A percentile compares a stretch with the other conserved stretches of the same genome.
Evolutionary conservation across 2,329 filamentous ascomycete species (phyloP).

Genomic region (Trichocomaceae sp.): DNA sequence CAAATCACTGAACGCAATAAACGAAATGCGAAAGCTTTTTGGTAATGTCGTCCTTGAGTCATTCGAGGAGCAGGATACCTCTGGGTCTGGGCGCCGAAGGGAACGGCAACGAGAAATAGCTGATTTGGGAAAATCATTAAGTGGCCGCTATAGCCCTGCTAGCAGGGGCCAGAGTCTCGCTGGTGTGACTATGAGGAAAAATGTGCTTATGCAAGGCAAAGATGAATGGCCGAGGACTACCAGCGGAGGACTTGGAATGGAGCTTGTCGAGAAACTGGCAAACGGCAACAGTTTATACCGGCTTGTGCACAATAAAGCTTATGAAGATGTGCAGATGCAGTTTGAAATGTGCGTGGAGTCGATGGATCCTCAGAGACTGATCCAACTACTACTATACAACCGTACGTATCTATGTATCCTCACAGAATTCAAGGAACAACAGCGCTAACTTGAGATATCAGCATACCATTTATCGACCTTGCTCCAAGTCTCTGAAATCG

Average conservation of each 20-base stretch:
- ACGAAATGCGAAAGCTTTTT: conserved; percentile 81
- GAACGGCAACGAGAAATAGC: conserved; percentile 47
- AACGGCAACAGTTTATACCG: conserved; percentile 65
- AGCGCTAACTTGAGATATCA: conserved; percentile 25
- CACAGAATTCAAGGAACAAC: too few relatives aligned
- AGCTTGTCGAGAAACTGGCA: conserved; percentile 50
- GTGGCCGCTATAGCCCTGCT: conserved; percentile 47
- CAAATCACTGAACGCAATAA: conserved; percentile 72
- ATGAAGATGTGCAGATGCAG: conserved; percentile 65
- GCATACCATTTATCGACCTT: conserved; percentile 87
- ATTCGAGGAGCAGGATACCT: conserved; percentile 44
- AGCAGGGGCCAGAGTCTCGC: conserved; percentile 59
- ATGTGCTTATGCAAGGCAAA: conserved; percentile 78
- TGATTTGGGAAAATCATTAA: conserved; percentile 50
- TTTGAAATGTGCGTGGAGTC: conserved; percentile 75
- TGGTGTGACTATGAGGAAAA: conserved; percentile 66
- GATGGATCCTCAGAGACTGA: conserved; percentile 77
- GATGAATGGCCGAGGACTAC: conserved; percentile 78
- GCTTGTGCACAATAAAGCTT: conserved; percentile 67
- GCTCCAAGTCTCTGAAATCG: conserved; percentile 88
- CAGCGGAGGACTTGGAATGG: conserved; percentile 79
- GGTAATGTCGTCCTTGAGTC: conserved; percentile 58
- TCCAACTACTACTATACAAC: conserved; percentile 65
- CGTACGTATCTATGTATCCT: conserved; percentile 31
- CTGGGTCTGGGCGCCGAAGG: conserved; percentile 44